phyloP scores from a whole-genome alignment of 2,329 filamentous ascomycete genomes.

The Cladosporium halotolerans region DNA sequence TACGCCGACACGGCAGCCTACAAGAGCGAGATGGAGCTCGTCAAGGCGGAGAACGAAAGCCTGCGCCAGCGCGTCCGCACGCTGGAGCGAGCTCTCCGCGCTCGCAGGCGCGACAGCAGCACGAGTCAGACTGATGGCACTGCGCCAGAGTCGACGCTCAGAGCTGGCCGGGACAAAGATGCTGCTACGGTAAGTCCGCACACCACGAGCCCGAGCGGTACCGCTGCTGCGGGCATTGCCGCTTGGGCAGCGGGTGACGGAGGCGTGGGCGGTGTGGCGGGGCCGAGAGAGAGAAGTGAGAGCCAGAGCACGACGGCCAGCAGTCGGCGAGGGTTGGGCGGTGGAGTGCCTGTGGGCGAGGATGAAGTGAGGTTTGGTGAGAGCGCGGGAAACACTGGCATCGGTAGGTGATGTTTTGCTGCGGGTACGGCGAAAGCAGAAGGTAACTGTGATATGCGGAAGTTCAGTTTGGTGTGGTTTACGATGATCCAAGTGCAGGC shows the following conservation, averaged over 20 bases:
- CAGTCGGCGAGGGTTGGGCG: constrained; percentile 19
- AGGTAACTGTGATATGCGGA: too few species aligned
- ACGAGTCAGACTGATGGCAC: not conserved
- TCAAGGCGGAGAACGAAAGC: constrained; percentile 44
- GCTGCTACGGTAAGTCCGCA: not conserved
- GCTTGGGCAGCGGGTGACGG: constrained; percentile 26
- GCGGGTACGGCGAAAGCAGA: not conserved
- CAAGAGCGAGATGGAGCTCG: constrained; percentile 42
- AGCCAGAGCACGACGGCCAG: constrained; percentile 33
- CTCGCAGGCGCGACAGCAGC: constrained; percentile 27
- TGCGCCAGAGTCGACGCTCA: constrained; percentile 21
- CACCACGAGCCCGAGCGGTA: not conserved
- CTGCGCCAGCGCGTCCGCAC: constrained; percentile 43
- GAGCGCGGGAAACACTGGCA: constrained; percentile 29
- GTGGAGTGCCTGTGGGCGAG: constrained; percentile 16
- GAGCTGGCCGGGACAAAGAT: constrained; percentile 1
- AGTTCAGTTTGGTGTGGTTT: not conserved
- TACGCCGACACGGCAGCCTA: constrained; percentile 39
- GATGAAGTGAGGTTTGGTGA: constrained; percentile 32
- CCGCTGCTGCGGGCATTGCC: constrained; percentile 17
- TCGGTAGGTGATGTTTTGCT: constrained; percentile 12
- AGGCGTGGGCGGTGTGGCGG: constrained; percentile 28
- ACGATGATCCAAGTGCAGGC: not conserved
- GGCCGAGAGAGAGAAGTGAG: constrained; percentile 31
- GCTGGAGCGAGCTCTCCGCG: constrained; percentile 38